Percentiles rank a stretch among this genome's conserved stretches.
phyloP scores from a whole-genome alignment of 345 rosid species.

The Balakata baccata region DNA sequence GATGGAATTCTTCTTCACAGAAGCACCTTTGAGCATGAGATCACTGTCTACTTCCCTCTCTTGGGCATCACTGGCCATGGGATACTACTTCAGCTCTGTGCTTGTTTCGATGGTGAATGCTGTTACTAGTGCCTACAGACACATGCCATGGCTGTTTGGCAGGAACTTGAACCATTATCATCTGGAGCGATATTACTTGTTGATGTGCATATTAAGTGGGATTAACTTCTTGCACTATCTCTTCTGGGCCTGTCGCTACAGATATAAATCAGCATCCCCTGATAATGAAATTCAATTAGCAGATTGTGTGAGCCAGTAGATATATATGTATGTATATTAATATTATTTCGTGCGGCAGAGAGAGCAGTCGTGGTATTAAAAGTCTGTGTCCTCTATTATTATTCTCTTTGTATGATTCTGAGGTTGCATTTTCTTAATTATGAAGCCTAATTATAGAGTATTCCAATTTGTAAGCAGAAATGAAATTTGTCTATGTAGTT shows the following conservation, averaged over 20 bases:
- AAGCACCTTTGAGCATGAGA: conserved; percentile 76
- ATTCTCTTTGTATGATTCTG: no score
- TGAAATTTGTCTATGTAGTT: neutral
- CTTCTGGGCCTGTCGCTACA: conserved; percentile 77
- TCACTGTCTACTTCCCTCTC: conserved; percentile 86
- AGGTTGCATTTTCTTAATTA: no score
- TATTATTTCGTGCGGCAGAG: no score
- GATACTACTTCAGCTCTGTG: conserved; percentile 82
- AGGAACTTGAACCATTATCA: conserved; percentile 69
- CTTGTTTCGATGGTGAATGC: conserved; percentile 57
- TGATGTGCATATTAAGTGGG: conserved; percentile 70
- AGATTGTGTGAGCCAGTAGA: no score
- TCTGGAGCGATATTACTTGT: conserved; percentile 84
- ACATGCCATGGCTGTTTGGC: conserved; percentile 70
- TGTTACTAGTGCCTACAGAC: conserved; percentile 39
- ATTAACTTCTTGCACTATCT: conserved; percentile 72
- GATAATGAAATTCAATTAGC: neutral
- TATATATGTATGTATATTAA: no score
- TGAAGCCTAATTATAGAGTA: no score
- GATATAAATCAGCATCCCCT: conserved; percentile 36
- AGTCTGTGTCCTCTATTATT: no score
- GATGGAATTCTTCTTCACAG: conserved; percentile 95
- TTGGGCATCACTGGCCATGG: conserved; percentile 94
- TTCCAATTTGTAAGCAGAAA: neutral
- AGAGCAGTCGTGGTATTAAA: no score